Evolutionary conservation across 1,139 yeast genomes (phyloP), one percentile per base, ranked within the genome.

Genomic region (Candida sanyaensis): DNA sequence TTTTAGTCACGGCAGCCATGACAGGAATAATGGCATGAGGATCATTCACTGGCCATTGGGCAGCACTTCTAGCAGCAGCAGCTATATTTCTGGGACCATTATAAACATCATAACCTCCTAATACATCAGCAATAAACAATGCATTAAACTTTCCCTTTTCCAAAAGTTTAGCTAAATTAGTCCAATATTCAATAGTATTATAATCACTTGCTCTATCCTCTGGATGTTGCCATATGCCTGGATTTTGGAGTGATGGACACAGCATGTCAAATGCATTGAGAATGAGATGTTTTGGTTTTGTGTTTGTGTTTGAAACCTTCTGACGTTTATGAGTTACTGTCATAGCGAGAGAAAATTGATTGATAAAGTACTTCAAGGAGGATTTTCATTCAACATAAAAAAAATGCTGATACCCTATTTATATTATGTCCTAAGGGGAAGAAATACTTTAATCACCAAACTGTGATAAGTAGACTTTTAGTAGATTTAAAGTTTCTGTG

Each of bases 131-230:
- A 50, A 76, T 60, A 53, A 76, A 76, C 13, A 75, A 54, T 1
- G 72, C 71, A 50, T 72, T 73, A 48, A 76, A 62, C 52, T 75
- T 71, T 5, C 79, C 81, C 44, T 62, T 63, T 53, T 76, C 81
- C 40, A 77, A 65, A 24, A 69, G 48, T 50, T 73, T 65, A 6
- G 80, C 81, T 13, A 75, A 54, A 42, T 74, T 65, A 11, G 66
- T 67, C 80, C 80, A 76, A 57, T 73, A 71, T 43, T 73, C 73
- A 32, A 77, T 64, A 44, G 69, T 67, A 44, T 65, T 65, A 50
- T 69, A 73, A 27, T 57, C 53, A 7, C 63, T 52, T 3, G 71
- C 64, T 51, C 65, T 59, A 50, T 72, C 77, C 27, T 68, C 55
- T 5, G 77, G 78, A 44, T 72, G 73, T 46, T 63, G 68, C 78